These are phyloP conservation scores for Apiospora saccharicola DNA, from an alignment of 2,329 filamentous ascomycete species.

Conservation along the genomic window DNA sequence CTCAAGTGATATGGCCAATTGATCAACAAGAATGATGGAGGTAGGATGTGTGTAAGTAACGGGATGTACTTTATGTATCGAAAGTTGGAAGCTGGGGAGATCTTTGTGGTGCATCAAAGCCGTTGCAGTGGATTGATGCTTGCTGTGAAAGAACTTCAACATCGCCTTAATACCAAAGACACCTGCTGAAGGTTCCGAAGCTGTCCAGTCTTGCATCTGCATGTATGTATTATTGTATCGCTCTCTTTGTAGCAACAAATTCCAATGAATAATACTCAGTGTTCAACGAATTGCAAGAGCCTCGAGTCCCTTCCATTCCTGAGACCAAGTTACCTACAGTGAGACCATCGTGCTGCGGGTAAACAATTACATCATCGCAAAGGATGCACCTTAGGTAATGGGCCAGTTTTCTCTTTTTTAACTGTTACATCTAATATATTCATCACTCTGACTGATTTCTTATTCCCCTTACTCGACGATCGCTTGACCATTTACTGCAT, in stretches of 20 bases:
- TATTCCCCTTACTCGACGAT: neutral
- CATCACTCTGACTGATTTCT: neutral
- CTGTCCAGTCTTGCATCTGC: neutral
- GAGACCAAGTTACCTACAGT: neutral
- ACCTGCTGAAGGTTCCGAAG: no score
- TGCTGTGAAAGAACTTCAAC: neutral
- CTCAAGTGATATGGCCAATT: neutral
- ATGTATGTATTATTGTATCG: neutral
- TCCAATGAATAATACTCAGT: neutral
- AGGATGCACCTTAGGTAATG: neutral
- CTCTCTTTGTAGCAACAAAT: neutral
- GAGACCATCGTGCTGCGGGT: neutral
- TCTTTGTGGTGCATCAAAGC: neutral
- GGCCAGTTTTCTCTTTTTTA: neutral
- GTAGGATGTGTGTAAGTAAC: neutral
- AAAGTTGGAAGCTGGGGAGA: neutral
- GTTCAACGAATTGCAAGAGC: neutral
- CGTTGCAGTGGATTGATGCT: neutral
- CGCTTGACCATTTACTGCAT: neutral
- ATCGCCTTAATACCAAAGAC: neutral
- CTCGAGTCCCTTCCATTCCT: neutral
- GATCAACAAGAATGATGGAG: neutral
- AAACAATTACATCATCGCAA: constrained; percentile 6
- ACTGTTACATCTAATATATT: constrained; percentile 1
- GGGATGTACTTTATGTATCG: neutral